phyloP scores from a whole-genome alignment of 163 green algal species.

The Scenedesmus sp. region DNA sequence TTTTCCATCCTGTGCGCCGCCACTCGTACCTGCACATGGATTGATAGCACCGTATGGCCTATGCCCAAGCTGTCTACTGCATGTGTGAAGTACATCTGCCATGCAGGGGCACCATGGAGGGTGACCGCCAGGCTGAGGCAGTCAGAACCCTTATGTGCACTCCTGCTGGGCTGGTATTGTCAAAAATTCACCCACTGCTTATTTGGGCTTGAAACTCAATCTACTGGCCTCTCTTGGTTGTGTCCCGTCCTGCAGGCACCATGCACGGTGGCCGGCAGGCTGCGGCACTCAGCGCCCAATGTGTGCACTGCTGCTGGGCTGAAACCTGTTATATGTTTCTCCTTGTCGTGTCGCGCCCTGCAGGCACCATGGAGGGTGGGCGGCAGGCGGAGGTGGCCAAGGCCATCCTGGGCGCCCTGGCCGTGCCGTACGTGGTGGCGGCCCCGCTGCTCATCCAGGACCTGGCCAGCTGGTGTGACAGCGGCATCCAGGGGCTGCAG shows the following conservation, averaged over 20 bases:
- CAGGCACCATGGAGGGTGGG: conserved; percentile 93
- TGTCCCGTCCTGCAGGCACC: conserved; percentile 69
- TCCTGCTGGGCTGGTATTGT: too few relatives aligned
- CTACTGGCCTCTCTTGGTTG: too few relatives aligned
- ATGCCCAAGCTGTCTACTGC: too few relatives aligned
- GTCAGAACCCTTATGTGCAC: too few relatives aligned
- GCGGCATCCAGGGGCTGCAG: conserved; percentile 77
- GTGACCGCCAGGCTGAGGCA: conserved; percentile 92
- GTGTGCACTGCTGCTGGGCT: not conserved
- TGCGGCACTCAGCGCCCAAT: conserved; percentile 92
- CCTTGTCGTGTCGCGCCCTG: not conserved
- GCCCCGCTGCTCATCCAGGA: conserved; percentile 97
- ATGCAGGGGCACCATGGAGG: conserved; percentile 90
- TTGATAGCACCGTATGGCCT: too few relatives aligned
- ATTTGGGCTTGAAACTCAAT: too few relatives aligned
- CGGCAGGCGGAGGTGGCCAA: conserved; percentile 95
- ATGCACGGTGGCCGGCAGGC: conserved; percentile 96
- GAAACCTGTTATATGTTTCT: not conserved
- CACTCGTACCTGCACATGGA: too few relatives aligned
- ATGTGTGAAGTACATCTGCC: too few relatives aligned
- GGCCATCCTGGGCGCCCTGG: conserved; percentile 92
- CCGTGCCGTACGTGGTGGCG: conserved; percentile 96
- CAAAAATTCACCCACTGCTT: too few relatives aligned
- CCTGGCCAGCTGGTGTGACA: conserved; percentile 87
- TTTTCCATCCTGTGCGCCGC: too few relatives aligned